Evolutionary conservation across 345 rosid species (phyloP).

Genomic region (Noccaea bulbosa): DNA sequence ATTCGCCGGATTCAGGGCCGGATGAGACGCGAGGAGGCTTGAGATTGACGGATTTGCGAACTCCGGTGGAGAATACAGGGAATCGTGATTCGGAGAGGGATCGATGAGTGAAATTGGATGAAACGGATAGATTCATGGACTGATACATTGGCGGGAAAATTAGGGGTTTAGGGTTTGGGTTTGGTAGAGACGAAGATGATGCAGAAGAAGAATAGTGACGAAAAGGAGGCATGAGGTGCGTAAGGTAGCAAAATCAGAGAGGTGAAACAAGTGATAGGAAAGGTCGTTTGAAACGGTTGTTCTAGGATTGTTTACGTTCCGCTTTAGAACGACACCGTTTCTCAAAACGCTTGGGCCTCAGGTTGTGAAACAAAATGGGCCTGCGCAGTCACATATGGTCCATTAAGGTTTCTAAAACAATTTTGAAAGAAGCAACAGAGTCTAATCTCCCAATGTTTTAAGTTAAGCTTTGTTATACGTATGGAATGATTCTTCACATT

Average conservation of each 20-base stretch:
- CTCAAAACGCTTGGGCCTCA: background rate
- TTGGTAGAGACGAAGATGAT: constrained; percentile 34
- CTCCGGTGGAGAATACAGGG: constrained; percentile 42
- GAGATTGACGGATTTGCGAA: constrained; percentile 33
- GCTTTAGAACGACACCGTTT: background rate
- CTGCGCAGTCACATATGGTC: background rate
- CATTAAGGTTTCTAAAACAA: background rate
- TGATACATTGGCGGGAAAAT: constrained; percentile 53
- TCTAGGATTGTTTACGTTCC: constrained; percentile 7
- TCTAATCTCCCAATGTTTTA: too few species aligned
- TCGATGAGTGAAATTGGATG: constrained; percentile 51
- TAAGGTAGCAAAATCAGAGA: constrained; percentile 3
- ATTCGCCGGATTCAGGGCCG: constrained; percentile 33
- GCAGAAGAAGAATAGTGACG: background rate
- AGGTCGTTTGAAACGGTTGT: constrained; percentile 37
- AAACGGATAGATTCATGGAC: constrained; percentile 46
- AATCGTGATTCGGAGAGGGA: constrained; percentile 35
- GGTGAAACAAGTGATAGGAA: constrained; percentile 22
- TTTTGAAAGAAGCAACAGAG: too few species aligned
- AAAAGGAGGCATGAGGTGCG: constrained; percentile 26
- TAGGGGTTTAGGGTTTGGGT: constrained; percentile 42
- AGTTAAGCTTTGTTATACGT: background rate
- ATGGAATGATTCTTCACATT: background rate
- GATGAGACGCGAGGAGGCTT: constrained; percentile 40
- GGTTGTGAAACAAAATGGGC: background rate